Evolutionary conservation across 805 yeast genomes (phyloP).

Genomic region (Clavispora vitiphila): DNA sequence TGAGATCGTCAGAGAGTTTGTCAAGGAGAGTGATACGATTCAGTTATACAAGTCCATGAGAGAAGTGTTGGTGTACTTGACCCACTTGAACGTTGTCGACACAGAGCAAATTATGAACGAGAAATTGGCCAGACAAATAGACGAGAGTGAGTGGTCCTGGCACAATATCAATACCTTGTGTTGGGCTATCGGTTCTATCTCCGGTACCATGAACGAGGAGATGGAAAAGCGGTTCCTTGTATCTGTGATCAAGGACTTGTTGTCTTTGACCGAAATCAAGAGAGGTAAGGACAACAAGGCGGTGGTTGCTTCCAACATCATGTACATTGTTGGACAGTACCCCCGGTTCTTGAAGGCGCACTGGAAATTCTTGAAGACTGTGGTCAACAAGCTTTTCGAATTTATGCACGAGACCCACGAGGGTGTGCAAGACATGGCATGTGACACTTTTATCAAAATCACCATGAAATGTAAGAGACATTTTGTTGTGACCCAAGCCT

Average conservation of each 20-base stretch:
- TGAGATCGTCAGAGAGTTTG: slow-evolving; percentile 96
- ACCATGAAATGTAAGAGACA: slow-evolving; percentile 93
- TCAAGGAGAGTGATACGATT: slow-evolving; percentile 94
- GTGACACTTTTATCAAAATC: slow-evolving; percentile 96
- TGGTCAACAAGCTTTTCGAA: slow-evolving; percentile 90
- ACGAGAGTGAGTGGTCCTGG: slow-evolving; percentile 99
- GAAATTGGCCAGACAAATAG: slow-evolving; percentile 87
- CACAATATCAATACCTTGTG: slow-evolving; percentile 93
- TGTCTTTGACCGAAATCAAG: slow-evolving; percentile 91
- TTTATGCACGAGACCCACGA: slow-evolving; percentile 99
- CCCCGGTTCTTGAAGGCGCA: slow-evolving; percentile 97
- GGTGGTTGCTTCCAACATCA: slow-evolving; percentile 97
- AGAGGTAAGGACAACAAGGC: slow-evolving; percentile 98
- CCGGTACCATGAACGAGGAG: slow-evolving; percentile 98
- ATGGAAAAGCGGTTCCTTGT: slow-evolving; percentile 94
- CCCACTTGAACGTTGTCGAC: slow-evolving; percentile 91
- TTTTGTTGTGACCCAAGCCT: slow-evolving; percentile 81
- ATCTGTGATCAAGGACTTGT: slow-evolving; percentile 84
- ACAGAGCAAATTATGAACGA: slow-evolving; percentile 92
- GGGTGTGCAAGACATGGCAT: slow-evolving; percentile 99
- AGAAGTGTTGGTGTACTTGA: slow-evolving; percentile 89
- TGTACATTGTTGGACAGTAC: slow-evolving; percentile 99
- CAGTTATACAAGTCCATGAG: slow-evolving; percentile 93
- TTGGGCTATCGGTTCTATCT: slow-evolving; percentile 99
- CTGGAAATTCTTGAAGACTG: slow-evolving; percentile 96